Evolutionary conservation across 1,139 yeast species (phyloP), one percentile per base, ranked within the genome.

Genomic region (Pichia sp.): DNA sequence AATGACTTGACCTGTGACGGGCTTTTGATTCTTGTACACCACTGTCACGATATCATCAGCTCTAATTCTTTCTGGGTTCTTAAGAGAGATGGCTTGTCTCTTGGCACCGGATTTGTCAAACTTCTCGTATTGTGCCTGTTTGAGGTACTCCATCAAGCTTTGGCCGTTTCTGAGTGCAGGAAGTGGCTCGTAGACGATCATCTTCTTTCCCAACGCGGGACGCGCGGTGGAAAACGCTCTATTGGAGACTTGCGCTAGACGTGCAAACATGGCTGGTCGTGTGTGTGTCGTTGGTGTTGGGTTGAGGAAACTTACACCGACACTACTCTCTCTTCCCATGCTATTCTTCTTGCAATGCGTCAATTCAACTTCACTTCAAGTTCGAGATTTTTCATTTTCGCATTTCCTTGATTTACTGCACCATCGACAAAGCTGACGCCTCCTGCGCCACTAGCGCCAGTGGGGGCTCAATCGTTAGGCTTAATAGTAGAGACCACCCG

Each of bases 21-120:
- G 71, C 38, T 77, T 74, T 44, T 84, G 72, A 55, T 82, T 83
- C 48, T 67, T 68, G 55, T 83, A 86, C 20, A 80, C 74, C 11
- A 87, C 81, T 48, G 84, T 76, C 29, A 87, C 76, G 28, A 85
- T 69, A 56, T 87, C 96, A 9, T 95, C 96, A 1, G 94, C 72
- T 44, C 83, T 69, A 29, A 86, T 64, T 44, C 69, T 52, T 27
- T 63, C 62, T n/a, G 75, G 72, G 39, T 67, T 67, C 6, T 59
- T 47, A 39, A 63, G 63, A 41, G 69, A 66, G 17, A 86, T 64
- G 37, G 85, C 64, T n/a, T 70, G 68, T 44, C 81, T 65, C 64
- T 88, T 80, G 62, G 72, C 66, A 7, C 91, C 93, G 5, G 72
- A 63, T 17, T 88, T 83, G 55, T 87, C 96, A 47, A 80, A 72